A percentile compares a stretch with the other conserved stretches of the same genome.
These are phyloP conservation scores for Linnemannia exigua DNA, from an alignment of 192 early-diverging fungal genomes.

Conservation along the genomic window DNA sequence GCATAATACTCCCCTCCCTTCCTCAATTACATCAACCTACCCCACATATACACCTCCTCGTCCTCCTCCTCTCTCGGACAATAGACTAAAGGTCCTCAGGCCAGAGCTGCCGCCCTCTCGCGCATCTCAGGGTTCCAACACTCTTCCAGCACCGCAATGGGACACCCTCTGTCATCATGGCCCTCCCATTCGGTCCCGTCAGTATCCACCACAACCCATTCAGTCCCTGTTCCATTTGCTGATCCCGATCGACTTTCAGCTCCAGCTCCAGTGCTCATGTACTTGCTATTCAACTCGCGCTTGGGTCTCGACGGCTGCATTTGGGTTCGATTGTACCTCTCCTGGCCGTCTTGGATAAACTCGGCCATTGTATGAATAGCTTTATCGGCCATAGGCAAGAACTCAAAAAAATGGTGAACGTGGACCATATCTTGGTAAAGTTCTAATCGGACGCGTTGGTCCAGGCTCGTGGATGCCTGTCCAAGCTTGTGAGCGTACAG, in stretches of 20 bases:
- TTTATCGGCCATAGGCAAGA: conserved; percentile 30
- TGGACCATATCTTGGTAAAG: conserved; percentile 48
- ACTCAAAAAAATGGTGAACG: conserved; percentile 49
- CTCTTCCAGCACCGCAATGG: conserved; percentile 12
- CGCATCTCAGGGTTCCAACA: conserved; percentile 21
- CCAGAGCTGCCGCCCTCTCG: neutral
- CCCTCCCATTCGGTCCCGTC: conserved; percentile 30
- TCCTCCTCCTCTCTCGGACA: neutral
- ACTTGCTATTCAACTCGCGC: neutral
- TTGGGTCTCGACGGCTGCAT: neutral
- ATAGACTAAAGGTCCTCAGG: neutral
- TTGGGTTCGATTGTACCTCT: neutral
- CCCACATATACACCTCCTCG: too few species aligned
- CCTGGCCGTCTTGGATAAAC: conserved; percentile 19
- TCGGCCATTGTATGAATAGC: conserved; percentile 21
- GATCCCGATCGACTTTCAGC: neutral
- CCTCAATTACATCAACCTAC: too few species aligned
- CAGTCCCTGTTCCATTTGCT: neutral
- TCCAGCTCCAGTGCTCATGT: neutral
- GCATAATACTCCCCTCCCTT: neutral
- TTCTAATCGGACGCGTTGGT: conserved; percentile 23
- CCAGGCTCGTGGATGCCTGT: conserved; percentile 9
- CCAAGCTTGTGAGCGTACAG: conserved; percentile 45
- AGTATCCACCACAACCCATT: conserved; percentile 35
- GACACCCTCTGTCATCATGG: conserved; percentile 13